Evolutionary conservation across 805 yeast species (phyloP), one percentile per base, ranked within the genome.

Genomic region (Pichia paraexigua): DNA sequence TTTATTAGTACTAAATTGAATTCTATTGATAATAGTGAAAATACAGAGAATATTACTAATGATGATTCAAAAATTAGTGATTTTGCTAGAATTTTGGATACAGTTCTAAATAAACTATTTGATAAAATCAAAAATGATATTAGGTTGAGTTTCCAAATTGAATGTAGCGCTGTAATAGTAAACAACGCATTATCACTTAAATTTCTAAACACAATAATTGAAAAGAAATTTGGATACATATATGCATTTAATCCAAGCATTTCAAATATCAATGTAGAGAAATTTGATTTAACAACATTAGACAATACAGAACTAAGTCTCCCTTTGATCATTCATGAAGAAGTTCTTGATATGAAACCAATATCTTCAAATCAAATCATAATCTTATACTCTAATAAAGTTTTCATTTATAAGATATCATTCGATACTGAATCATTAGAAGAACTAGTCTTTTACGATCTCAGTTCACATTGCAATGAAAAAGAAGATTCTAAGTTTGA

Each of bases 51-150:
- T 21, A 20, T 35, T 10, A 41, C 43, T n/a, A 25, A 46, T 17
- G 42, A 44, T 18, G 37, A 49, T 15, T 41, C 50, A 15, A 50
- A 47, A 37, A 41, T 53, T 9, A 27, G 30, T 11, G 45, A 30
- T 6, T 41, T 51, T 6, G 62, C 55, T 18, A 49, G 55, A 15
- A 30, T 50, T 1, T 46, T 63, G 39, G 52, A 56, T 18, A 15
- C 32, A 4, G 43, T 44, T 21, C 56, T 60, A 40, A 49, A 52
- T 32, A 47, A 48, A 13, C 47, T 60, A 15, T 53, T 60, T 43
- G 50, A 49, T 43, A 52, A 55, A 25, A 53, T 63, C 46, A 53
- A 55, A 51, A 49, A 47, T 39, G 59, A 56, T 41, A 63, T 64
- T 57, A 59, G 58, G 28, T 22, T 48, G 15, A 51, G 48, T 22